These are phyloP conservation scores for Bolboschoenoplectus hybrid DNA, from an alignment of 202 grass and related monocot species.

Conservation along the genomic window DNA sequence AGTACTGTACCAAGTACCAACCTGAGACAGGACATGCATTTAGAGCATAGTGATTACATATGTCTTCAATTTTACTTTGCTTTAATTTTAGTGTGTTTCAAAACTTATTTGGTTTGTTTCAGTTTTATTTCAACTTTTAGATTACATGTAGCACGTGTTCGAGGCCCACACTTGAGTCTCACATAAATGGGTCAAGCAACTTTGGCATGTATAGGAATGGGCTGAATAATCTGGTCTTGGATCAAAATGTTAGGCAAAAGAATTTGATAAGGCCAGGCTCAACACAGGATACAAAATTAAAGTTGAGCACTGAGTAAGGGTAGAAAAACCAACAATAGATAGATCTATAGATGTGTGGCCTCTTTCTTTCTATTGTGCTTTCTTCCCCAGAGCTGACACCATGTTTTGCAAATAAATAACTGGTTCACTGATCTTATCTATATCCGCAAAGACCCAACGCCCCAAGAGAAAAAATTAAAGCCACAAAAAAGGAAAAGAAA, in stretches of 20 bases:
- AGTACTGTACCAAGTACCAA: not conserved
- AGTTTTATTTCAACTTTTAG: not conserved
- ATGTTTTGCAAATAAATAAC: slow-evolving; percentile 15
- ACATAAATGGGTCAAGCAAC: not conserved
- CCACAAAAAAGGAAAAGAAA: slow-evolving; percentile 37
- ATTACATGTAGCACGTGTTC: not conserved
- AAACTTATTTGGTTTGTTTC: not conserved
- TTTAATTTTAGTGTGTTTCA: slow-evolving; percentile 12
- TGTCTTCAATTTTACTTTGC: not conserved
- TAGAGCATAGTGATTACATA: not conserved
- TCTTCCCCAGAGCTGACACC: slow-evolving; percentile 5
- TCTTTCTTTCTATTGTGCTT: slow-evolving; percentile 6
- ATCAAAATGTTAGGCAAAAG: not conserved
- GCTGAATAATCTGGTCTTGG: not conserved
- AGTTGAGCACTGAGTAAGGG: not conserved
- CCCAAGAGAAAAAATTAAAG: slow-evolving; percentile 16
- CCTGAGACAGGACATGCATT: not conserved
- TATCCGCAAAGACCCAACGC: not conserved
- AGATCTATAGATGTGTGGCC: not conserved
- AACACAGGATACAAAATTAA: slow-evolving; percentile 5
- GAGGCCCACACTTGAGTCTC: not conserved
- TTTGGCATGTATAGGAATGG: not conserved
- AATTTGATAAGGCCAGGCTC: not conserved
- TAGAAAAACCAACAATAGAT: not conserved
- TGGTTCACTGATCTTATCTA: not conserved